These are phyloP conservation scores for Salvia miltiorrhiza DNA, from an alignment of 257 asterid species.

Conservation along the genomic window DNA sequence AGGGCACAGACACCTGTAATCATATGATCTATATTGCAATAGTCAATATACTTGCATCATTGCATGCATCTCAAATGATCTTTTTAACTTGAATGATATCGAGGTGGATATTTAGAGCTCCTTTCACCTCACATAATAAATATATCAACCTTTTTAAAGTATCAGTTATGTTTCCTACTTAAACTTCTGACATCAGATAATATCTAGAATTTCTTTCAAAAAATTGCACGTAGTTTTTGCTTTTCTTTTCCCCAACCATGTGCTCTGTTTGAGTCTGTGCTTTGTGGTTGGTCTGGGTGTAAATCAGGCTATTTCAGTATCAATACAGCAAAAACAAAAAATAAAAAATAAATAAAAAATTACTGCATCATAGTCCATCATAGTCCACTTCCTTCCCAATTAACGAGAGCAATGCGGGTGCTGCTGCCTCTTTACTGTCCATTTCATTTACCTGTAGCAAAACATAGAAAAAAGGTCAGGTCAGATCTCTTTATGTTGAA, in stretches of 20 bases:
- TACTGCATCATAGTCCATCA: constrained; percentile 24
- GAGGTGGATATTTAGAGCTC: constrained; percentile 18
- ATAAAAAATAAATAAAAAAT: not conserved
- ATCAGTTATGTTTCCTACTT: constrained; percentile 14
- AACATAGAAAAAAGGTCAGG: constrained; percentile 11
- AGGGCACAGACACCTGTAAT: constrained; percentile 13
- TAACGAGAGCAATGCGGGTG: constrained; percentile 37
- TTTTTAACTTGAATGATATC: constrained; percentile 18
- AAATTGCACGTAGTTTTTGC: constrained; percentile 5
- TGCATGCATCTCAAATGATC: constrained; percentile 10
- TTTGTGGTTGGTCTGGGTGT: not conserved
- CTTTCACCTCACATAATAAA: constrained; percentile 14
- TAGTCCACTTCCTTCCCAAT: constrained; percentile 35
- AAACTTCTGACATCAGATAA: constrained; percentile 3
- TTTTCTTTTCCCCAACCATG: constrained; percentile 8
- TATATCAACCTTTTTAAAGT: not conserved
- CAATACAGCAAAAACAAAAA: constrained; percentile 16
- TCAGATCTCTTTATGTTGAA: not conserved
- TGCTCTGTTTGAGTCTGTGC: constrained; percentile 3
- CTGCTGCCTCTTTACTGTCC: constrained; percentile 38
- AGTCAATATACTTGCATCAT: constrained; percentile 8
- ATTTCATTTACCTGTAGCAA: constrained; percentile 36
- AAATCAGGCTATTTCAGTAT: constrained; percentile 15
- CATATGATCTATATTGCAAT: constrained; percentile 1
- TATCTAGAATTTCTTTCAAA: constrained; percentile 11